Conservation (phyloP, 371 early-diverging fungal genomes). For the Actinomortierella ambigua region DNA sequence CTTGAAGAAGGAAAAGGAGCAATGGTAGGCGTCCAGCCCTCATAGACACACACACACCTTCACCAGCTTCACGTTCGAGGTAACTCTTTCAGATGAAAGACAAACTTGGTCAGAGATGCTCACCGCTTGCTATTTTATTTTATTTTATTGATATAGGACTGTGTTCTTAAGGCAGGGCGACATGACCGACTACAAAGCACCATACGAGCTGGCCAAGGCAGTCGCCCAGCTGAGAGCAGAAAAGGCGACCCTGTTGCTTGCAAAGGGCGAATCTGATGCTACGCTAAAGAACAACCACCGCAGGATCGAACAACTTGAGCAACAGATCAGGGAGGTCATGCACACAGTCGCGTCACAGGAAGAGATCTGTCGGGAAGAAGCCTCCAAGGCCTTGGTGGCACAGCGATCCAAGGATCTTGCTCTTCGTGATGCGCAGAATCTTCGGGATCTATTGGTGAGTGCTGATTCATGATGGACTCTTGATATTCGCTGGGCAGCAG, state of each 20-base stretch:
- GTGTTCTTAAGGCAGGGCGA: constrained; percentile 31
- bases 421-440: constrained; percentile 32
- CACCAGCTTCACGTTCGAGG: no score
- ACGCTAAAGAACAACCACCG: constrained; percentile 21
- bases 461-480: not conserved
- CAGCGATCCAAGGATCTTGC: constrained; percentile 33
- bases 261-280: constrained; percentile 22
- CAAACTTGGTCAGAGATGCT: no score
- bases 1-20: constrained; percentile 42
- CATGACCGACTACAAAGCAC: constrained; percentile 31
- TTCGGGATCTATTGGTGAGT: constrained; percentile 33
- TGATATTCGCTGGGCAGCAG: no score
- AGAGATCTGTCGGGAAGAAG: constrained; percentile 18
- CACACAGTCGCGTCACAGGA: constrained; percentile 20
- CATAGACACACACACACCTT: no score
- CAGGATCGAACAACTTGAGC: constrained; percentile 19
- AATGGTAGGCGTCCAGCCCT: constrained; percentile 42
- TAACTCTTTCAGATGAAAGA: no score
- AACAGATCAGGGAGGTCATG: constrained; percentile 16
- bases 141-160: constrained; percentile 17
- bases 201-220: constrained; percentile 37
- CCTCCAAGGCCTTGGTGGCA: constrained; percentile 15
- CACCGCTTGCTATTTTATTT: no score
- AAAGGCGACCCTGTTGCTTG: constrained; percentile 21
- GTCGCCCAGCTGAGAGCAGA: constrained; percentile 35